Conservation (phyloP, 306 rosid species). For the Dryas octopetala region DNA sequence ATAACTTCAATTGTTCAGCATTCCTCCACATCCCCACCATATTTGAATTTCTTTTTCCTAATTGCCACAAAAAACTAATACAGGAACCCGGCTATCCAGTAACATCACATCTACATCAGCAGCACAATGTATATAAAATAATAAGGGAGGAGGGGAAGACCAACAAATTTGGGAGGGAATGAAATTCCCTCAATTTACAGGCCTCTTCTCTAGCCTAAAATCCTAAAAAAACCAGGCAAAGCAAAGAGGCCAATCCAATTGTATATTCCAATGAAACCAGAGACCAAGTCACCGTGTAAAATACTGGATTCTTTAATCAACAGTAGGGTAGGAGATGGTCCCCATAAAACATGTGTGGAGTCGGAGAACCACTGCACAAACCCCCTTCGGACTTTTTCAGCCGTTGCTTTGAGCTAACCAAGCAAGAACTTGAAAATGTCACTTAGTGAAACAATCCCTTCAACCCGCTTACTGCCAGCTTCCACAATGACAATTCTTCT, state of each 20-base stretch:
- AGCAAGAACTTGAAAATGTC: slow-evolving; percentile 91
- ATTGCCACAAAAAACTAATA: slow-evolving; percentile 36
- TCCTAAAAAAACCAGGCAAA: slow-evolving; percentile 69
- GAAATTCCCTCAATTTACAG: slow-evolving; percentile 62
- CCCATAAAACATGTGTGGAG: slow-evolving; percentile 26
- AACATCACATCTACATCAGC: slow-evolving; percentile 46
- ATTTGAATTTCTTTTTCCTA: slow-evolving; percentile 22
- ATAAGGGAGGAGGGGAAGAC: slow-evolving; percentile 34
- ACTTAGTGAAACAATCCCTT: slow-evolving; percentile 80
- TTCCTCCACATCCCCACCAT: slow-evolving; percentile 34
- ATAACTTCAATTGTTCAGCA: slow-evolving; percentile 40
- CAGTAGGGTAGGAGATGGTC: slow-evolving; percentile 31
- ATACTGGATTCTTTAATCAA: slow-evolving; percentile 35
- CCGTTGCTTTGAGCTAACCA: slow-evolving; percentile 44
- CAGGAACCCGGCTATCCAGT: slow-evolving; percentile 44
- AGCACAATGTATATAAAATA: slow-evolving; percentile 35
- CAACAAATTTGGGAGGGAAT: slow-evolving; percentile 49
- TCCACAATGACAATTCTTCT: slow-evolving; percentile 90
- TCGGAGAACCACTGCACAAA: slow-evolving; percentile 34
- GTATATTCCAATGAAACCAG: slow-evolving; percentile 47
- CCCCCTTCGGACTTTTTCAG: slow-evolving; percentile 28
- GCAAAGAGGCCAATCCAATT: slow-evolving; percentile 67
- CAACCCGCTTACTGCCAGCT: slow-evolving; percentile 97
- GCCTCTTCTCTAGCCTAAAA: slow-evolving; percentile 77
- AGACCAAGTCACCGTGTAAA: slow-evolving; percentile 38